Evolutionary conservation across 129 eudicot species (phyloP).

Genomic region (Pseudognaphalium luteoalbum): DNA sequence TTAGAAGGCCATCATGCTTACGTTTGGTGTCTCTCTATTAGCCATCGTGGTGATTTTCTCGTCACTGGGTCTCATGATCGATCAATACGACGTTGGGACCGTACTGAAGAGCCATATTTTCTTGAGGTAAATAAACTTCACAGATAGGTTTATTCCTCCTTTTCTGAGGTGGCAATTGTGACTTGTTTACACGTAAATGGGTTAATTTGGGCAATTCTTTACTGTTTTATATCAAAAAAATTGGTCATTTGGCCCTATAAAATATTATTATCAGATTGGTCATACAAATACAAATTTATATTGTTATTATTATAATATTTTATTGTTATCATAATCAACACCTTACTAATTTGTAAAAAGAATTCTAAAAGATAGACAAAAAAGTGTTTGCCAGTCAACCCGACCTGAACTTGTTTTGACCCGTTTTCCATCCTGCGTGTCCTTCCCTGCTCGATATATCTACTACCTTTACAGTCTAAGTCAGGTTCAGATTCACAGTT

Average conservation of each 20-base stretch:
- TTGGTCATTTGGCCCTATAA: not conserved
- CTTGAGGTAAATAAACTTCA: slow-evolving; percentile 56
- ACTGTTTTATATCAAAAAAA: not conserved
- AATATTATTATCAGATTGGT: not conserved
- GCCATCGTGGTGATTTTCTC: slow-evolving; percentile 92
- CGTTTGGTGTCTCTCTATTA: slow-evolving; percentile 81
- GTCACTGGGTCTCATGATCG: slow-evolving; percentile 95
- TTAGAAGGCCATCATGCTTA: slow-evolving; percentile 97
- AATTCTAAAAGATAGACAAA: not conserved
- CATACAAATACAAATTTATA: not conserved
- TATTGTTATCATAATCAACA: not conserved
- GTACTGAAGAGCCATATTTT: slow-evolving; percentile 92
- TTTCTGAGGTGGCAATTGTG: not conserved
- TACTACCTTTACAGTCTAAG: not conserved
- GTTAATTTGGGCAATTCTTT: not conserved
- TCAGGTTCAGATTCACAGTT: not conserved
- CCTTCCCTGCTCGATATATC: not conserved
- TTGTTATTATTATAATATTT: not conserved
- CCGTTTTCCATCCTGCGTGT: not conserved
- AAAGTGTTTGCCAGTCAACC: not conserved
- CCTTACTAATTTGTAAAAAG: not conserved
- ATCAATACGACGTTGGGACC: slow-evolving; percentile 95
- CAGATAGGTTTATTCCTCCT: not conserved
- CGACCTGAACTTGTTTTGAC: not conserved
- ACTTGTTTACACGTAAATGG: not conserved